phyloP scores from a whole-genome alignment of 2,329 filamentous ascomycete species.

The Lasiodiplodia gonubiensis region DNA sequence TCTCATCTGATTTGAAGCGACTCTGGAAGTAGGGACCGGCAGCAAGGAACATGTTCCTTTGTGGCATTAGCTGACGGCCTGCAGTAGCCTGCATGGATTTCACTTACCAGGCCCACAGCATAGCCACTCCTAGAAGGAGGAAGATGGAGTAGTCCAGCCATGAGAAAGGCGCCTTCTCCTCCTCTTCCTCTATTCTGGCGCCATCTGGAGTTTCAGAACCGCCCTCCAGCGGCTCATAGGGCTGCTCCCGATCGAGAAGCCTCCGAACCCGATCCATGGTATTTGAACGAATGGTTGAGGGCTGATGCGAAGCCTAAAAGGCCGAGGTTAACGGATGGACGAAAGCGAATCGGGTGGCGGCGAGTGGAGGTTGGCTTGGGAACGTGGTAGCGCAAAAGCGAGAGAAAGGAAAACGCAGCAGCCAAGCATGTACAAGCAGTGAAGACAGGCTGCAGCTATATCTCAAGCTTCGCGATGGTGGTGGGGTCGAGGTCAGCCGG shows the following conservation, averaged over 20 bases:
- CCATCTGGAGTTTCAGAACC: conserved; percentile 43
- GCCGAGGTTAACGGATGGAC: not conserved
- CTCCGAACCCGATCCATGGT: conserved; percentile 45
- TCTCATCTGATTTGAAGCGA: conserved; percentile 74
- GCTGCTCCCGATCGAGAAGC: conserved; percentile 38
- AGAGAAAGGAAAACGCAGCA: not conserved
- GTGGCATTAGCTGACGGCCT: not conserved
- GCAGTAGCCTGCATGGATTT: no score
- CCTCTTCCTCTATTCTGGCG: conserved; percentile 38
- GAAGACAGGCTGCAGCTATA: not conserved
- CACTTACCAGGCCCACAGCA: conserved; percentile 92
- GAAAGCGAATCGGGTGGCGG: not conserved
- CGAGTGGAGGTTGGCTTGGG: not conserved
- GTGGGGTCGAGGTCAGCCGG: conserved; percentile 12
- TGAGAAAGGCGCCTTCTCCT: conserved; percentile 65
- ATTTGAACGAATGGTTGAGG: not conserved
- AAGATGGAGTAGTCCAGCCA: conserved; percentile 89
- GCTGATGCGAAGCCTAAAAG: not conserved
- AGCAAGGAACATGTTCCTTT: conserved; percentile 97
- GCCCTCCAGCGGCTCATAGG: conserved; percentile 48
- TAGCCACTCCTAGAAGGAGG: conserved; percentile 81
- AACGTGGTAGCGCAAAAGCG: not conserved
- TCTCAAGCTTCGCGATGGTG: conserved; percentile 7
- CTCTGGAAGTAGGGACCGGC: conserved; percentile 90
- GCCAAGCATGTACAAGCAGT: not conserved